Base-by-base conservation (phyloP, 2,329 filamentous ascomycete genomes). In the Cladosporium sphaerospermum region DNA sequence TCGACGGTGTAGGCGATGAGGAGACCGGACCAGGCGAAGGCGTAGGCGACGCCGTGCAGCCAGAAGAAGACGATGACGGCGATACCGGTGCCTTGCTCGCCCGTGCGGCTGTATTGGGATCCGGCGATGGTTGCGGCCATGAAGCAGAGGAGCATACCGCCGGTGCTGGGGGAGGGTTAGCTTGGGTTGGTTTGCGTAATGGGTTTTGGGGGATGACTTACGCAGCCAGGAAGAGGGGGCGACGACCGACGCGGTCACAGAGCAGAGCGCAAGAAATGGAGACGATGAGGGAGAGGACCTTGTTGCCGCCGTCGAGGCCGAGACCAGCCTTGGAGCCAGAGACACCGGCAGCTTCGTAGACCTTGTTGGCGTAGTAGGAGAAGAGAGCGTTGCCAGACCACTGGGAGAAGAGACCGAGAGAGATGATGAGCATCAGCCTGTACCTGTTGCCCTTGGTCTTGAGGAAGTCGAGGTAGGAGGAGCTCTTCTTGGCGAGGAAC, bases 381-480 rank as follows among this genome's bases (percentile, higher is more conserved):
- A 75, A 69, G 14, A 76, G 61, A 23, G 70, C 72, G 57, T 79
- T 79, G 33, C 78, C 78, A 51, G 73, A 77, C 74, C 76, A 80
- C 58, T 81, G 78, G 8, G 74, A 75, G 67, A 80, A 81, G 54
- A 79, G 67, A 50, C 77, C 77, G 9, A 76, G 68, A 28, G 71
- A 69, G 47, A 78, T 64, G 18, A 76, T 68, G 50, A 82, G 76
- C 41, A 78, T 60, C 28, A 79, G 67, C 23, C 78, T 71, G 56
- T 75, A 74, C 33, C 78, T 71, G 61, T 81, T 81, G 39, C 75
- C 78, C 28, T 70, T 70, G 4, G 73, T 75, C 45, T 68, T 54
- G 78, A 86, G 59, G 59, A 86, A 83, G 63, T 85, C 81, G 13
- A 78, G 57, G 65, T 84, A 86, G 56, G 76, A 40, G 36, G 50